Percentiles rank a stretch among this genome's conserved stretches.
phyloP scores from a whole-genome alignment of 2,329 filamentous ascomycete genomes.

The Colletotrichum sp. region DNA sequence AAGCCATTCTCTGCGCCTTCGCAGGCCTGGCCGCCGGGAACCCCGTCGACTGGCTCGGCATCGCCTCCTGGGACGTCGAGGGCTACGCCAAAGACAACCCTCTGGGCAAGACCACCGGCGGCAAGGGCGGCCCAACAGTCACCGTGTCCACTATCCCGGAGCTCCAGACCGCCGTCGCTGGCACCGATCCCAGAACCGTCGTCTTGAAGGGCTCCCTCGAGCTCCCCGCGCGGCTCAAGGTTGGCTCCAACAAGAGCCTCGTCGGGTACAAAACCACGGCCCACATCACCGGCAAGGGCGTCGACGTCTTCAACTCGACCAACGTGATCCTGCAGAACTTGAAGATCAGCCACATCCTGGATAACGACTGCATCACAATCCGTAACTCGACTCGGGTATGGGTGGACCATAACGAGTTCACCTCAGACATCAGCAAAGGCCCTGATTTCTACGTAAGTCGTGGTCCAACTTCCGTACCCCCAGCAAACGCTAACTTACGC shows the following conservation, averaged over 20 bases:
- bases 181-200: conserved; percentile 45
- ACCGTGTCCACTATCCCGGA: conserved; percentile 46
- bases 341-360: conserved; percentile 38
- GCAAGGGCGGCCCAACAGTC: conserved; percentile 51
- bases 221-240: conserved; percentile 42
- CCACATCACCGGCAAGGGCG: conserved; percentile 38
- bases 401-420: conserved; percentile 53
- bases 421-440: conserved; percentile 41
- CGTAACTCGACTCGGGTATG: conserved; percentile 50
- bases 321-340: conserved; percentile 47
- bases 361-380: conserved; percentile 47
- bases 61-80: conserved; percentile 27
- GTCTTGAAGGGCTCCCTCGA: conserved; percentile 46
- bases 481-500: background rate
- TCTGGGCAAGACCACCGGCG: conserved; percentile 41
- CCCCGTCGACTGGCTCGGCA: conserved; percentile 26
- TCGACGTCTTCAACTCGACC: conserved; percentile 36
- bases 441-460: conserved; percentile 39
- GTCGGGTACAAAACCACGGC: conserved; percentile 39
- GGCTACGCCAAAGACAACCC: conserved; percentile 35
- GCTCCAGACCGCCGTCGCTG: conserved; percentile 48
- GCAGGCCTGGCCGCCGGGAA: background rate
- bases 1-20: background rate
- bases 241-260: conserved; percentile 51
- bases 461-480: fast-evolving